Evolutionary conservation across 192 early-diverging fungal species (phyloP).

Genomic region (Kappamyces sp.): DNA sequence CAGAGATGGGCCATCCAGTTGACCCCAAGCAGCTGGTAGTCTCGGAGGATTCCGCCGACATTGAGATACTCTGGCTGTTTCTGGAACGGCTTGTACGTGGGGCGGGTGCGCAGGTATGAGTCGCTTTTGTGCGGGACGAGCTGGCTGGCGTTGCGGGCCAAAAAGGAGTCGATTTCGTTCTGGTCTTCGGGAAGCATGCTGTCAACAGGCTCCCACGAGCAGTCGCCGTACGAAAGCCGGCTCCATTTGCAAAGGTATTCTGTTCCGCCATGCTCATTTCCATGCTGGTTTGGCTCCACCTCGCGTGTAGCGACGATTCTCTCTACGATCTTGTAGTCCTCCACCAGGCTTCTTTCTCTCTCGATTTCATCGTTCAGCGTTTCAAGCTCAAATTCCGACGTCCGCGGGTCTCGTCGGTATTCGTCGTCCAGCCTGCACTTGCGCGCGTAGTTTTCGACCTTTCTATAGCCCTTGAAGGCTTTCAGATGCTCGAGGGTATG

Average conservation of each 20-base stretch:
- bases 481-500: slow-evolving; percentile 60
- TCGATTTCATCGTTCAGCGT: slow-evolving; percentile 78
- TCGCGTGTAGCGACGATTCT: slow-evolving; percentile 73
- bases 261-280: slow-evolving; percentile 35
- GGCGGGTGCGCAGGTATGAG: slow-evolving; percentile 51
- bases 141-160: slow-evolving; percentile 69
- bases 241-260: slow-evolving; percentile 96
- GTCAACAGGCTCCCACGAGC: slow-evolving; percentile 84
- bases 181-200: slow-evolving; percentile 65
- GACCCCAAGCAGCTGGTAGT: slow-evolving; percentile 90
- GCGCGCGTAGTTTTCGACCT: slow-evolving; percentile 80
- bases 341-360: slow-evolving; percentile 68
- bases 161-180: slow-evolving; percentile 74
- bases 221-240: slow-evolving; percentile 76
- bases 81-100: slow-evolving; percentile 68
- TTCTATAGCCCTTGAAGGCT: slow-evolving; percentile 68
- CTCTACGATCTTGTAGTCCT: slow-evolving; percentile 83
- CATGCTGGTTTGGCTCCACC: slow-evolving; percentile 23
- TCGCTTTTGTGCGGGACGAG: slow-evolving; percentile 65
- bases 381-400: slow-evolving; percentile 84
- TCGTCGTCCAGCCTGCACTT: slow-evolving; percentile 51
- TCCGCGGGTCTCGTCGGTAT: slow-evolving; percentile 58
- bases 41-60: slow-evolving; percentile 78
- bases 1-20: slow-evolving; percentile 98
- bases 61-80: slow-evolving; percentile 75